These are phyloP conservation scores for Apiotrichum veenhuisii DNA, from an alignment of 1,284 basidiomycete genomes.

Conservation along the genomic window DNA sequence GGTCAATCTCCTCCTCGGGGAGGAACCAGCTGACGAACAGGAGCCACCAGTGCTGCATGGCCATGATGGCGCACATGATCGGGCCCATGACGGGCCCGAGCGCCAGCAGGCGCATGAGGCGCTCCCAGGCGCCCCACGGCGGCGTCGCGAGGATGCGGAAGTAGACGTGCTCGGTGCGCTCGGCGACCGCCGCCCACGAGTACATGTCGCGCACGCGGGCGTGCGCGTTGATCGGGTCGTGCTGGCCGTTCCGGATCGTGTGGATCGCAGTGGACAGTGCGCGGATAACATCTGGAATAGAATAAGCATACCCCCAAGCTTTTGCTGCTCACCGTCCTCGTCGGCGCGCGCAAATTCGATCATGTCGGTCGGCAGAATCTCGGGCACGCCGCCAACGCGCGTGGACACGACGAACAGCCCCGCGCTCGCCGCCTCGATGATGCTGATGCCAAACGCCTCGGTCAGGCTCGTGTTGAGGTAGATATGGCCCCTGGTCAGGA, in stretches of 20 bases:
- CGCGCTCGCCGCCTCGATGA: slow-evolving; percentile 91
- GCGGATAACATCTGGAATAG: slow-evolving; percentile 69
- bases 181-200: slow-evolving; percentile 76
- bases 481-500: slow-evolving; percentile 78
- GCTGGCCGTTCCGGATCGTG: slow-evolving; percentile 63
- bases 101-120: slow-evolving; percentile 58
- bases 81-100: slow-evolving; percentile 51
- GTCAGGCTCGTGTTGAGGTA: slow-evolving; percentile 95
- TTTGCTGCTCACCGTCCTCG: slow-evolving; percentile 59
- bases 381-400: slow-evolving; percentile 90
- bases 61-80: slow-evolving; percentile 51
- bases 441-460: slow-evolving; percentile 93
- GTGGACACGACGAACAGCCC: slow-evolving; percentile 94
- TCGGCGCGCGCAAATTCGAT: slow-evolving; percentile 90
- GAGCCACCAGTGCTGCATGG: slow-evolving; percentile 50
- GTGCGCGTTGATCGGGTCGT: slow-evolving; percentile 77
- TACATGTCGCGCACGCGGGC: slow-evolving; percentile 77
- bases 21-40: slow-evolving; percentile 37
- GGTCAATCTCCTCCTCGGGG: slow-evolving; percentile 45
- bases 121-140: slow-evolving; percentile 63
- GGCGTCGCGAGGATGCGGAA: slow-evolving; percentile 60
- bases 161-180: slow-evolving; percentile 81
- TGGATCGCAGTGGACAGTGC: slow-evolving; percentile 76
- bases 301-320: neutral
- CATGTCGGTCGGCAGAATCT: slow-evolving; percentile 89